Base-by-base conservation (phyloP, 768 basidiomycete species). In the Boletellus ananiceps region DNA sequence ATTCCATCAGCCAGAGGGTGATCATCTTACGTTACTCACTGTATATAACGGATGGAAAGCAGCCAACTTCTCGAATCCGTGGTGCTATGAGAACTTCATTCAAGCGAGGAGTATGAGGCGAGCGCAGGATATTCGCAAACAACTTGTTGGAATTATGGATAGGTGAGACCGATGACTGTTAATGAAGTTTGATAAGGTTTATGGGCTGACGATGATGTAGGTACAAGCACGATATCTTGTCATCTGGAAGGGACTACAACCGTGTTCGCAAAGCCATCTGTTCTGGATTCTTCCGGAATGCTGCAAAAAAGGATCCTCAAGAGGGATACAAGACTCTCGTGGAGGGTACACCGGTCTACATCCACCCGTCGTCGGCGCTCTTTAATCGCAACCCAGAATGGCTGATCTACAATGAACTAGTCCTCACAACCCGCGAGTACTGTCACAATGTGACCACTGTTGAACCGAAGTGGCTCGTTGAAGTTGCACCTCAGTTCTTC, bases 1-100 rank as follows among this genome's bases (percentile, higher is more conserved):
- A 69, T 99, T 99, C 71, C 95, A 98, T 70, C 92, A 98, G 65
- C 92, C 96, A 1, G 96, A 98, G 72, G 96, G 96, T 8, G 96
- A 98, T 61, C 91, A 98, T 65, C 71, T 95, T 31, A 95, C 92
- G 11, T 69, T 94, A 33, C 71, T 93, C 54, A 88, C 95, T 6
- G 96, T 99, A 2, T 99, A 98, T 71, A 99, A 98, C 59, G 96
- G 92, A 14, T 99, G 96, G 96, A 96, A 97, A 64, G 84, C 78
- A 5, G 90, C 87, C 50, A 96, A 89, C 66, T 98, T 96, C 65
- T 93, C 92, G 31, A 95, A 96, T 66, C 93, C 95, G 5, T 99
- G 96, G 96, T 98, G 96, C 65, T 95, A 93, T 57, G 94, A 98
- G 71, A 98, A 98, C 68, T 99, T 94, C 62, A 96, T 98, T 43